Percentiles rank a stretch among this genome's conserved stretches.
Conservation (phyloP, 306 rosid genomes). For the Potentilla sterilis region DNA sequence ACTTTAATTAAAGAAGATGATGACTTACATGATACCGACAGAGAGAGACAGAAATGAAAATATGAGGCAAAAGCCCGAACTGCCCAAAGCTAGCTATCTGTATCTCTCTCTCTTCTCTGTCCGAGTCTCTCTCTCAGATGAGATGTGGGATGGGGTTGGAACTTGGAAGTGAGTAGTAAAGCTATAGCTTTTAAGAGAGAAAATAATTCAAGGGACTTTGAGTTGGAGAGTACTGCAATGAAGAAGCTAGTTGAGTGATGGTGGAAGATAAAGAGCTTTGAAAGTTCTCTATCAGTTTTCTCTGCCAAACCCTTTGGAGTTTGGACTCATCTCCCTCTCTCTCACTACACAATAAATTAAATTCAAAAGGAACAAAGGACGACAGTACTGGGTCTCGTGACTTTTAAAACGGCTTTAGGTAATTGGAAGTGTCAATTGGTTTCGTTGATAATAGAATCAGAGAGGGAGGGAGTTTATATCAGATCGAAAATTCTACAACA, state of each 20-base stretch:
- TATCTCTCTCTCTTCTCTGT: conserved; percentile 12
- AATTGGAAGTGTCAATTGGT: conserved; percentile 39
- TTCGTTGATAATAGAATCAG: conserved; percentile 37
- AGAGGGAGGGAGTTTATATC: conserved; percentile 21
- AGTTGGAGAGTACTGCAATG: conserved; percentile 81
- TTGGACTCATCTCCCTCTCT: conserved; percentile 31
- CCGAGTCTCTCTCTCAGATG: conserved; percentile 35
- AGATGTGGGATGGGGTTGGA: conserved; percentile 10
- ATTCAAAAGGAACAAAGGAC: conserved; percentile 40
- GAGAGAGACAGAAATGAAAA: conserved; percentile 45
- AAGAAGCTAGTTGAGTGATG: conserved; percentile 82
- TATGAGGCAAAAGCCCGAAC: conserved; percentile 19
- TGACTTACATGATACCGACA: conserved; percentile 86
- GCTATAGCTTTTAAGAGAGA: conserved; percentile 23
- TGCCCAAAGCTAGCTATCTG: conserved; percentile 8
- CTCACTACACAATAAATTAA: conserved; percentile 33
- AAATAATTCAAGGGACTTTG: conserved; percentile 40
- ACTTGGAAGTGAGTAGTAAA: conserved; percentile 5
- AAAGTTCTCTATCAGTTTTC: conserved; percentile 98
- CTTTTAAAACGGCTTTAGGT: conserved; percentile 54
- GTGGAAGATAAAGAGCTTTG: conserved; percentile 94
- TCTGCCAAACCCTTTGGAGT: conserved; percentile 67
- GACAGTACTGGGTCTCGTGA: conserved; percentile 82
- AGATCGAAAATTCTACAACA: no score
- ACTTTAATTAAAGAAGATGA: conserved; percentile 29